Base-by-base conservation (phyloP, 441 rosid genomes). In the Lepidium campestre region DNA sequence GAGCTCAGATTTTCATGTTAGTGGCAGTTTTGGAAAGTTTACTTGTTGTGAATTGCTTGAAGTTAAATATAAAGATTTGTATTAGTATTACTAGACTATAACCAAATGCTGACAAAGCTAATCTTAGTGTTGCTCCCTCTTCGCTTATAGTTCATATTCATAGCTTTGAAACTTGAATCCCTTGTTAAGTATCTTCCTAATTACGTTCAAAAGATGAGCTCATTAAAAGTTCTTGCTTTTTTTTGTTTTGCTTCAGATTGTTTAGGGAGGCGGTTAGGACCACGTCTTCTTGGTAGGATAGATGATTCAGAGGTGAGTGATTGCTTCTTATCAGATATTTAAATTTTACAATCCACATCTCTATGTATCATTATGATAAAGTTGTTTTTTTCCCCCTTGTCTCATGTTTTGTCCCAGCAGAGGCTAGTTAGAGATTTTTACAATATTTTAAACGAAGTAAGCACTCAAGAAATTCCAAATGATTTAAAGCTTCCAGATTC, bases 241-340 rank as follows among this genome's bases (percentile, higher is more conserved):
- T 34, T 23, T 17, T 12, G 62, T 53, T 55, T 12, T 68, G 49
- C 59, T 53, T 62, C 85, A 95, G 99, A 85, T 86, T 95, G 99
- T 85, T 87, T 95, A 79, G 98, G 97, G 62, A 85, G 99, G 83
- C 86, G 96, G 69, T 78, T 87, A 67, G 98, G 99, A 81, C 99
- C 99, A 45, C 87, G 81, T 79, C 76, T 95, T 82, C 94, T 94
- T 54, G 91, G 94, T 44, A 83, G 91, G 74, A 84, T 71, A 70
- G 98, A 92, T 86, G 95, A 86, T 81, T 92, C 99, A 50, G 98
- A 80, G 92, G 99, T 92, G 83, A 84, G 71, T 49, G 42, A 32
- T 57, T 65, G 62, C 34, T 72, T 72, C 54, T 37, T 57, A 27
- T n/a, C 31, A 31, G 41, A 67, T 57, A 10, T 25, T 57, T 7